Base-by-base conservation (phyloP, 1,284 basidiomycete genomes). In the Grifola frondosa region DNA sequence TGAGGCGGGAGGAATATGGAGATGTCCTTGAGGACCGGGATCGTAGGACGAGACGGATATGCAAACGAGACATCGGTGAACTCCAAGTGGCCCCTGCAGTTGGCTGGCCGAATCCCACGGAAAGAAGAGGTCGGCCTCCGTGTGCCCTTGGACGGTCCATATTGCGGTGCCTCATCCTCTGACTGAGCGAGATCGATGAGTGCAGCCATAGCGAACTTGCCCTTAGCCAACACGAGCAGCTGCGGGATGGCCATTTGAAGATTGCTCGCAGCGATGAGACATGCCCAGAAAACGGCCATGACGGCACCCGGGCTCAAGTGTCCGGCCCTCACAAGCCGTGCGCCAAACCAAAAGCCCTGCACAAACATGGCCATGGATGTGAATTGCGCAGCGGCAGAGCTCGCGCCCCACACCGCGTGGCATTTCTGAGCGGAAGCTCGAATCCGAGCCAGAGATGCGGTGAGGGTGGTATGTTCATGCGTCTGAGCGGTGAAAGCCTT, bases 261-360 rank as follows among this genome's bases (percentile, higher is more conserved):
- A 61, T 91, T 91, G 58, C 77, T 84, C 4, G 87, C 88, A 0
- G 91, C 92, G 44, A 97, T 87, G 33, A 98, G 72, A 61, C 91
- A 93, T 0, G 95, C 91, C 92, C 95, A 98, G 64, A 99, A 99
- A 34, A 96, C 92, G 22, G 89, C 86, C 83, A 95, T 94, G 51
- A 98, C 90, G 37, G 85, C 78, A 4, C 90, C 91, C 0, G 88
- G 73, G 2, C 69, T 70, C 39, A 82, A 74, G 46, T 76, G 80
- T 5, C 88, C 88, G 15, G 83, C 74, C 19, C 81, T 71, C 11
- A 99, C 91, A 40, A 97, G 78, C 59, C 88, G 85, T 3, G 88
- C 80, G 11, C 96, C 97, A 63, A 88, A 98, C 91, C 94, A 97
- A 68, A 98, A 98, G 1, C 90, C 94, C 59, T 94, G 88, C 9